These are phyloP conservation scores for Agaricus subrufescens DNA, from an alignment of 768 basidiomycete genomes.

Conservation along the genomic window DNA sequence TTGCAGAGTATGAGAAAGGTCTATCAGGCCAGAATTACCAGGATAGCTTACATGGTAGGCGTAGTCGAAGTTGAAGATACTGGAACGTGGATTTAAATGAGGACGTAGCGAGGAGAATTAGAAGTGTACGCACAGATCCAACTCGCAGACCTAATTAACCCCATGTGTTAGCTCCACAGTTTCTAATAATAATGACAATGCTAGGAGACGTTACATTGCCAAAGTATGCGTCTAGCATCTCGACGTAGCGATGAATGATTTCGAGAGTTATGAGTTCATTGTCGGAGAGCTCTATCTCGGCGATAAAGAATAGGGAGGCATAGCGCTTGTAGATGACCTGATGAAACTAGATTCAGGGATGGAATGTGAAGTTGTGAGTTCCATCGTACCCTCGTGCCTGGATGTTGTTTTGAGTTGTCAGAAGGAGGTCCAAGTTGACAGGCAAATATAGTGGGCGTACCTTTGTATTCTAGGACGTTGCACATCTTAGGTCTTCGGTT, in stretches of 20 bases:
- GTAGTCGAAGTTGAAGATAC: conserved; percentile 97
- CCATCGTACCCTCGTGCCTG: not conserved
- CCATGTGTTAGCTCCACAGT: conserved; percentile 45
- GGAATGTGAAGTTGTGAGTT: too few species aligned
- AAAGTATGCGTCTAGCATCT: conserved; percentile 87
- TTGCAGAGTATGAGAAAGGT: not conserved
- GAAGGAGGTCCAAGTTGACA: too few species aligned
- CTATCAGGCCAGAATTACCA: not conserved
- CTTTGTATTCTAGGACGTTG: conserved; percentile 96
- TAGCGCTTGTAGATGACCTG: conserved; percentile 93
- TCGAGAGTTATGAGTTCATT: conserved; percentile 93
- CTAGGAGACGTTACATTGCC: conserved; percentile 51
- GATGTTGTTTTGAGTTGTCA: too few species aligned
- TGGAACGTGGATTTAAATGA: conserved; percentile 21
- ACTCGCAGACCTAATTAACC: conserved; percentile 74
- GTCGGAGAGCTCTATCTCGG: conserved; percentile 75
- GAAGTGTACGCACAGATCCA: conserved; percentile 68
- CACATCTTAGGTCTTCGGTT: conserved; percentile 88
- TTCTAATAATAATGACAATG: conserved; percentile 16
- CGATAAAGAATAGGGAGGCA: conserved; percentile 93
- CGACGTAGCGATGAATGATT: conserved; percentile 91
- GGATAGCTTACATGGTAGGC: conserved; percentile 66
- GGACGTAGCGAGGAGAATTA: not conserved
- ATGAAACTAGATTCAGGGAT: not conserved
- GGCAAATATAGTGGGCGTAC: conserved; percentile 27